These are phyloP conservation scores for Nicotiana undulata DNA, from an alignment of 257 asterid genomes.

Conservation along the genomic window DNA sequence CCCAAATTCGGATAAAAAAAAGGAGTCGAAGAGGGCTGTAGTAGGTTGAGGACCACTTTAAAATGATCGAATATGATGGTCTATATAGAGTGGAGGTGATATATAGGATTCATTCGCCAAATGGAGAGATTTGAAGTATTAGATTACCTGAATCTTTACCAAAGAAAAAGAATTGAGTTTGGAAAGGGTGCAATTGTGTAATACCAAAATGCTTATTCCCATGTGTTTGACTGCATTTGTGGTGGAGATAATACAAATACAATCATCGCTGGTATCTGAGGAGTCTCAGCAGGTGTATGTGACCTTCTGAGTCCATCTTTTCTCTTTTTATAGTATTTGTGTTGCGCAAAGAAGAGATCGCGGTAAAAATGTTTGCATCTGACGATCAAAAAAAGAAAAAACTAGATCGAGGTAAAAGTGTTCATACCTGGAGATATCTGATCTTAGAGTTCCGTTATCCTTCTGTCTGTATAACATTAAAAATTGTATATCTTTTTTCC, in stretches of 20 bases:
- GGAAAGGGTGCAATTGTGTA: neutral
- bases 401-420: neutral
- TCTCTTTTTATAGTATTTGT: conserved; percentile 7
- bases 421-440: neutral
- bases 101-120: neutral
- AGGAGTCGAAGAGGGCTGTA: neutral
- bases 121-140: neutral
- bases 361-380: conserved; percentile 4
- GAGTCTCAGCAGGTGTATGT: neutral
- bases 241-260: neutral
- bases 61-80: neutral
- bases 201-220: neutral
- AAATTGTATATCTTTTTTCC: neutral
- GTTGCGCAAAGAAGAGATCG: neutral
- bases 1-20: neutral
- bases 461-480: neutral
- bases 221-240: neutral
- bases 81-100: neutral
- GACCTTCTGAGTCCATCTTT: neutral
- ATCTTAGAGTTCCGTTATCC: neutral
- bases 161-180: neutral
- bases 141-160: neutral
- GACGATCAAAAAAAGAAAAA: neutral
- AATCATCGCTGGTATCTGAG: neutral
- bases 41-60: neutral